Evolutionary conservation across 805 yeast genomes (phyloP), one percentile per base, ranked within the genome.

Genomic region (Yarrowia porcina): DNA sequence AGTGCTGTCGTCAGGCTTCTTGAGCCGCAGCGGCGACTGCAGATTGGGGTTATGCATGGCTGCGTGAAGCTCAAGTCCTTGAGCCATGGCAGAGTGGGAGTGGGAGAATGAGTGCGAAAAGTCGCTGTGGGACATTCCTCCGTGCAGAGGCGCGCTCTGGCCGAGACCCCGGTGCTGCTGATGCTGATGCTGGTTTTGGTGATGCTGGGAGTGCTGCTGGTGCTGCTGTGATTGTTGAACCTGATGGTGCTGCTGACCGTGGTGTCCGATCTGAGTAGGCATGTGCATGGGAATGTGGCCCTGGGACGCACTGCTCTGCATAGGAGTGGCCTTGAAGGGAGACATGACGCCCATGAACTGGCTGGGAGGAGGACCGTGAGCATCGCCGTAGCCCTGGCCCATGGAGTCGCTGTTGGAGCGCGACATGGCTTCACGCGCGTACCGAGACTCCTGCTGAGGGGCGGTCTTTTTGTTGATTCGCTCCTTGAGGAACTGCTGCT

Each of bases 401-500:
- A 42, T 44, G n/a, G 50, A 23, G 17, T 17, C 21, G 21, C 28
- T 28, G 15, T 21, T 20, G 27, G 39, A 12, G 5, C 63, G 25
- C 17, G 33, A 23, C 57, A 33, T 36, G 36, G 21, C 21, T 23
- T 52, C 50, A 0, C 67, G 52, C 15, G 61, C 21, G 56, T 35
- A 42, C 4, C 45, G 61, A 5, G 64, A 21, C 30, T 49, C 57
- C 57, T 52, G 44, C 44, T 35, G 59, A 1, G 27, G 39, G 1
- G 64, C 23, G 13, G 65, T 13, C 30, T 32, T 60, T 39, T 42
- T 65, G 38, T 39, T 35, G 20, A 56, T 63, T 10, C 61, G 45
- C 27, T 54, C 65, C 32, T 68, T 87, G 69, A 89, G 79, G 69
- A 93, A 93, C 72, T 86, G 88, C 68, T 83, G 83, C 73, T 92